Conservation (phyloP, 768 basidiomycete genomes). For the Sporobolomyces roseus region DNA sequence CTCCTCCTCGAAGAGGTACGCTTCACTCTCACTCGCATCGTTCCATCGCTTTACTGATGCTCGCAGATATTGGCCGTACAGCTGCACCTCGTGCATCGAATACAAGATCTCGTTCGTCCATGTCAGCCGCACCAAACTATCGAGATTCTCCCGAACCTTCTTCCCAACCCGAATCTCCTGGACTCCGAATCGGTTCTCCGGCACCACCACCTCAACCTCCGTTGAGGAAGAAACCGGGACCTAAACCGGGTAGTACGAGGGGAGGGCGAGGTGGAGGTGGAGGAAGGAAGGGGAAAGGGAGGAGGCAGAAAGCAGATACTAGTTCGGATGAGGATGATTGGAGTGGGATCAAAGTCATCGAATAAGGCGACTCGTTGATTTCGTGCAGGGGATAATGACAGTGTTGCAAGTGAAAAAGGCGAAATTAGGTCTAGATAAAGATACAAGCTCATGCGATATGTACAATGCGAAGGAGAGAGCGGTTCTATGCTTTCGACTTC, state of each 20-base stretch:
- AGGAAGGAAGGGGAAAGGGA: not conserved
- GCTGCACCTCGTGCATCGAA: no score
- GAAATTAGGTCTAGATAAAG: not conserved
- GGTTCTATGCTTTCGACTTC: not conserved
- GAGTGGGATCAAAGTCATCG: slow-evolving; percentile 17
- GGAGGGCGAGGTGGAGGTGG: not conserved
- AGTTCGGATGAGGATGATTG: slow-evolving; percentile 14
- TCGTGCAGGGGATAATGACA: not conserved
- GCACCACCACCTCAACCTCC: not conserved
- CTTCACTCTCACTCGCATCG: not conserved
- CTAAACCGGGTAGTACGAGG: not conserved
- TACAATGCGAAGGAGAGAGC: not conserved
- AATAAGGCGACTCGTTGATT: not conserved
- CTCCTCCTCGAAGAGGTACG: not conserved
- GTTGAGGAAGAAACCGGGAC: slow-evolving; percentile 2
- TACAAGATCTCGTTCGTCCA: not conserved
- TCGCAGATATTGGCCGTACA: no score
- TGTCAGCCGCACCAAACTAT: not conserved
- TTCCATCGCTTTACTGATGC: no score
- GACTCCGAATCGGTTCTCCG: not conserved
- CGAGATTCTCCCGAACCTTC: not conserved
- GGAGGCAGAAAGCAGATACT: slow-evolving; percentile 8
- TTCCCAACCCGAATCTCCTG: not conserved
- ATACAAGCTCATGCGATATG: not conserved
- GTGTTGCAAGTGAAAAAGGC: not conserved